phyloP scores from a whole-genome alignment of 305 asterid genomes.

The Fraxinus greggii region DNA sequence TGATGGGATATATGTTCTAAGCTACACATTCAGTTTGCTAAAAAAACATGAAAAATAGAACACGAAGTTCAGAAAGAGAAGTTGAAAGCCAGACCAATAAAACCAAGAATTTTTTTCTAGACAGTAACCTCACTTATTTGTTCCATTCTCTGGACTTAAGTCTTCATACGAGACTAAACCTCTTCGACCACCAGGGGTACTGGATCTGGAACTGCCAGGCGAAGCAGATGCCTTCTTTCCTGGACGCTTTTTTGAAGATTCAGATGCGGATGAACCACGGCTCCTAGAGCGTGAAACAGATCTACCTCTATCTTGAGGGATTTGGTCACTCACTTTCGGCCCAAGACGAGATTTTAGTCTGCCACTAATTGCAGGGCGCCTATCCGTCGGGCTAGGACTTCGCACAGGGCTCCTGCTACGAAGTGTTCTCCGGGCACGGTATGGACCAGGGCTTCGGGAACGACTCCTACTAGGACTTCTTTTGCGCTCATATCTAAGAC shows the following conservation, averaged over 20 bases:
- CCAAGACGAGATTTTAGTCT: slow-evolving; percentile 81
- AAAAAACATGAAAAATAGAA: neutral
- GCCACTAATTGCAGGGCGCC: slow-evolving; percentile 53
- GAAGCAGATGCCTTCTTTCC: slow-evolving; percentile 36
- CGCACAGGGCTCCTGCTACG: slow-evolving; percentile 64
- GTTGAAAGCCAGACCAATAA: neutral
- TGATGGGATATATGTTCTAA: neutral
- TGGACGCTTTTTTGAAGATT: slow-evolving; percentile 47
- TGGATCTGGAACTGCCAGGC: slow-evolving; percentile 47
- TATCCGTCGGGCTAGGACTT: slow-evolving; percentile 58
- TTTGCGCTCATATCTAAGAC: slow-evolving; percentile 55
- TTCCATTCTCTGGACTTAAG: slow-evolving; percentile 55
- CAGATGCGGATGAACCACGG: slow-evolving; percentile 44
- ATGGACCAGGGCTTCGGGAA: slow-evolving; percentile 70
- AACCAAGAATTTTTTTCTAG: neutral
- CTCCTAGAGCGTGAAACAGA: slow-evolving; percentile 59
- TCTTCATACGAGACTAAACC: slow-evolving; percentile 84
- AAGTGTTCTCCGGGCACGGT: slow-evolving; percentile 48
- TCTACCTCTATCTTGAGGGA: slow-evolving; percentile 35
- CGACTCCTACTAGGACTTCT: slow-evolving; percentile 66
- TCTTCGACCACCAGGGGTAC: slow-evolving; percentile 53
- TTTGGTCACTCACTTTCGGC: slow-evolving; percentile 41
- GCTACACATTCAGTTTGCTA: neutral
- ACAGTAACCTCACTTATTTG: slow-evolving; percentile 28
- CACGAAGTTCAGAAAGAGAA: neutral